Evolutionary conservation across 2,329 filamentous ascomycete species (phyloP).

Genomic region (Pseudogymnoascus sp.): DNA sequence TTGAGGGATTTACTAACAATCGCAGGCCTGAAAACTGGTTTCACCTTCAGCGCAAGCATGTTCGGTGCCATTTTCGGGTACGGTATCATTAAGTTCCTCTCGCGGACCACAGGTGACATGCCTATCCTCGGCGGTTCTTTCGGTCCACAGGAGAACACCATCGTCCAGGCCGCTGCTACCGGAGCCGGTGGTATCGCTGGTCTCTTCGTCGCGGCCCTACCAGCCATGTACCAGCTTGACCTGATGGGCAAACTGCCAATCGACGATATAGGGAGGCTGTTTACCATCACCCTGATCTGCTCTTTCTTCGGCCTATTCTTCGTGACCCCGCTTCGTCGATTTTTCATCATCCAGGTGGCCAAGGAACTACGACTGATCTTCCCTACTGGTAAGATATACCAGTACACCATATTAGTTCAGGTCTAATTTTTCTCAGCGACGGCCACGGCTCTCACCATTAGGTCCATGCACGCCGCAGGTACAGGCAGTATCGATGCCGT

Average conservation of each 20-base stretch:
- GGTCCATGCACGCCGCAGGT: conserved; percentile 53
- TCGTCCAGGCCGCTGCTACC: conserved; percentile 52
- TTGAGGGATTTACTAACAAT: conserved; percentile 19
- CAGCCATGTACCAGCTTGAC: conserved; percentile 51
- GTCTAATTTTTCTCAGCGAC: conserved; percentile 32
- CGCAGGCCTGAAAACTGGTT: conserved; percentile 44
- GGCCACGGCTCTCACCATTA: conserved; percentile 55
- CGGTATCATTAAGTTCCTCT: conserved; percentile 49
- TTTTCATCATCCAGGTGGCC: conserved; percentile 61
- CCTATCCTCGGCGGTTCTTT: conserved; percentile 48
- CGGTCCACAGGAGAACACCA: conserved; percentile 56
- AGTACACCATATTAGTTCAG: neutral
- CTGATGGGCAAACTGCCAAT: conserved; percentile 41
- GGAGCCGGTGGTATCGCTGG: conserved; percentile 51
- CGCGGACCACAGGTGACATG: conserved; percentile 40
- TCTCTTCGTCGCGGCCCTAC: conserved; percentile 53
- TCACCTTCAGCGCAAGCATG: conserved; percentile 42
- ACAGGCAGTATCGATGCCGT: conserved; percentile 45
- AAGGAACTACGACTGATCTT: conserved; percentile 54
- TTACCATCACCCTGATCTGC: conserved; percentile 54
- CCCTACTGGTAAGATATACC: conserved; percentile 35
- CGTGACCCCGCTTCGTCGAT: conserved; percentile 56
- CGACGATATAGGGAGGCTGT: conserved; percentile 49
- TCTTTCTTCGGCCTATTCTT: conserved; percentile 60
- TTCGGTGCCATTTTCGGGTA: conserved; percentile 54